A percentile compares a stretch with the other conserved stretches of the same genome.
Conservation (phyloP, 176 grass and related monocot genomes). For the Bolboschoenus planiculmis region DNA sequence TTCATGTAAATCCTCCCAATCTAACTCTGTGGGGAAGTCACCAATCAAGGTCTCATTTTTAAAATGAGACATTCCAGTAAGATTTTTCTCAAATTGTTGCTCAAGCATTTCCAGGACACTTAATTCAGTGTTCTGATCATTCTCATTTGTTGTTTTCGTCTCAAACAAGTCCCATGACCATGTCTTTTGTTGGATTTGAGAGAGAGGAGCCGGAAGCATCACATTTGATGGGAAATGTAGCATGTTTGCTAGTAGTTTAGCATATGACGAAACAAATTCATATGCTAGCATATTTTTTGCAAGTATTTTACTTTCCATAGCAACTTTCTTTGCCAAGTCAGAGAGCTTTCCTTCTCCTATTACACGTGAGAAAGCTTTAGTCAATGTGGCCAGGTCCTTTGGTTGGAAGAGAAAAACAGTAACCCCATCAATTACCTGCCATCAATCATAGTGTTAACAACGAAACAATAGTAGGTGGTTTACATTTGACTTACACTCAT, state of each 20-base stretch:
- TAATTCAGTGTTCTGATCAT: neutral
- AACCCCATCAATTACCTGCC: slow-evolving; percentile 65
- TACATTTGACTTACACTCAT: neutral
- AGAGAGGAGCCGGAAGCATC: slow-evolving; percentile 49
- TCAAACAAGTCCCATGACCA: slow-evolving; percentile 82
- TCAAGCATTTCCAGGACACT: slow-evolving; percentile 47
- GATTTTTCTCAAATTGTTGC: slow-evolving; percentile 38
- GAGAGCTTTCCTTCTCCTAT: slow-evolving; percentile 55
- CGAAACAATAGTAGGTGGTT: neutral
- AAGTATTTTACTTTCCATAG: slow-evolving; percentile 50
- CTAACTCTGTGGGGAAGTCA: slow-evolving; percentile 52
- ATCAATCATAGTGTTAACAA: slow-evolving; percentile 10
- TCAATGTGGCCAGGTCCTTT: slow-evolving; percentile 37
- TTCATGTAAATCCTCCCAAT: slow-evolving; percentile 73
- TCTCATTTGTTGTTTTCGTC: slow-evolving; percentile 38
- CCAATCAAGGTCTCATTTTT: slow-evolving; percentile 45
- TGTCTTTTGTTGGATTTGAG: slow-evolving; percentile 58
- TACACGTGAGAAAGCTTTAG: slow-evolving; percentile 49
- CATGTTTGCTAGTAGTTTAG: slow-evolving; percentile 79
- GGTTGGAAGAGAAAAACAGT: slow-evolving; percentile 73
- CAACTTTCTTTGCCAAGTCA: slow-evolving; percentile 48
- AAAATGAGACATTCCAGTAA: slow-evolving; percentile 29
- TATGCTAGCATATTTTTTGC: slow-evolving; percentile 81
- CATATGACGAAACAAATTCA: slow-evolving; percentile 66
- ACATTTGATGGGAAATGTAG: slow-evolving; percentile 75